These are phyloP conservation scores for Trichoderma endophyticum DNA, from an alignment of 2,329 filamentous ascomycete genomes.

Conservation along the genomic window DNA sequence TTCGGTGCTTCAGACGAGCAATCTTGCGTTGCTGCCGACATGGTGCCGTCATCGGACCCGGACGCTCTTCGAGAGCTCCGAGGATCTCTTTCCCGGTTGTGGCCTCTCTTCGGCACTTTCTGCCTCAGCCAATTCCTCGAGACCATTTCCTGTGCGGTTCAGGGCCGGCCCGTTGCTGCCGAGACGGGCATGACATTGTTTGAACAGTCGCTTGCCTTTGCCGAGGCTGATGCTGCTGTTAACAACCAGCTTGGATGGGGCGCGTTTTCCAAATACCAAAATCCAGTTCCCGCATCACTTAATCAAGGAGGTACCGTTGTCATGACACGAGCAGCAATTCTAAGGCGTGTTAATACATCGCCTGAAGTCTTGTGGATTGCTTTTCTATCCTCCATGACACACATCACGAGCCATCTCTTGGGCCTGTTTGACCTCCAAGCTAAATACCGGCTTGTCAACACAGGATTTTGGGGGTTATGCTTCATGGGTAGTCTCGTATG, in stretches of 20 bases:
- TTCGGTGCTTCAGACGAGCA: conserved; percentile 70
- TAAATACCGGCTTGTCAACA: conserved; percentile 77
- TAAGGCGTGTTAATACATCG: conserved; percentile 80
- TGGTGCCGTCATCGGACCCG: conserved; percentile 57
- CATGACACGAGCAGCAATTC: conserved; percentile 62
- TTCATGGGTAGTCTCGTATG: conserved; percentile 85
- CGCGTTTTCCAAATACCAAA: conserved; percentile 51
- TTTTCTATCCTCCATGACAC: conserved; percentile 84
- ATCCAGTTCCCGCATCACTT: conserved; percentile 29
- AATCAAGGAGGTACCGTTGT: conserved; percentile 38
- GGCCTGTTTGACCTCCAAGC: conserved; percentile 78
- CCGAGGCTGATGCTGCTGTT: conserved; percentile 87
- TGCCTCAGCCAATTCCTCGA: conserved; percentile 83
- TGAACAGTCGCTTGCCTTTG: conserved; percentile 92
- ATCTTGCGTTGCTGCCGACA: conserved; percentile 72
- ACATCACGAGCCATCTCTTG: conserved; percentile 78
- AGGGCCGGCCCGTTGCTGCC: conserved; percentile 73
- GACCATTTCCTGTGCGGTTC: conserved; percentile 80
- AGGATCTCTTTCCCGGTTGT: conserved; percentile 75
- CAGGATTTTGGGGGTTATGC: conserved; percentile 82
- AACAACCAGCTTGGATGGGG: conserved; percentile 74
- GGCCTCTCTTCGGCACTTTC: conserved; percentile 69
- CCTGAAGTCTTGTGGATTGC: conserved; percentile 85
- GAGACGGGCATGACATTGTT: conserved; percentile 97
- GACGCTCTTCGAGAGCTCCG: conserved; percentile 54